Evolutionary conservation across 352 stramenopile genomes (phyloP).

Genomic region (Blastocystis sp.): DNA sequence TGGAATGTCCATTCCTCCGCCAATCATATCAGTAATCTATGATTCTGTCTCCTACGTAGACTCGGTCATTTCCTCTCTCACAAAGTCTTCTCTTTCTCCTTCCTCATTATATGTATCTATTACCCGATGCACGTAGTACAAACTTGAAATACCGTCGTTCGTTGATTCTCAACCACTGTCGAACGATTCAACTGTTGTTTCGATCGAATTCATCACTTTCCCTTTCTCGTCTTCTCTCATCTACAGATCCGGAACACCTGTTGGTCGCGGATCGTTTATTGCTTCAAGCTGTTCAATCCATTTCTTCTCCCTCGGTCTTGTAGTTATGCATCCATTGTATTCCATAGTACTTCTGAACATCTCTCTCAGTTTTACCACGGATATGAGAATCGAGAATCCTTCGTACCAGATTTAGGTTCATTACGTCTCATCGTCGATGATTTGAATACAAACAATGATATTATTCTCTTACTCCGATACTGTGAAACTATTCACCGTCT

Average conservation of each 20-base stretch:
- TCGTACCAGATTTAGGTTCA: neutral
- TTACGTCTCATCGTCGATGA: neutral
- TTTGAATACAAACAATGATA: neutral
- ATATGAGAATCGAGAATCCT: neutral
- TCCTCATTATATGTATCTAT: neutral
- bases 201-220: neutral
- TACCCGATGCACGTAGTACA: neutral
- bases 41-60: neutral
- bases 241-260: slow-evolving; percentile 1
- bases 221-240: neutral
- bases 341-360: neutral
- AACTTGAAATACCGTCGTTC: neutral
- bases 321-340: neutral
- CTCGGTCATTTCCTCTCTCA: neutral
- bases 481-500: neutral
- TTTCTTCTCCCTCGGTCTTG: neutral
- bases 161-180: neutral
- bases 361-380: neutral
- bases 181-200: neutral
- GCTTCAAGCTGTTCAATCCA: neutral
- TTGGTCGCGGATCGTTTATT: slow-evolving; percentile 5
- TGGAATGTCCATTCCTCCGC: neutral
- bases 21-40: neutral
- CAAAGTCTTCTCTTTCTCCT: slow-evolving; percentile 46
- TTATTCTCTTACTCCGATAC: neutral